These are phyloP conservation scores for Diaporthe humulicola DNA, from an alignment of 2,329 filamentous ascomycete genomes.

Conservation along the genomic window DNA sequence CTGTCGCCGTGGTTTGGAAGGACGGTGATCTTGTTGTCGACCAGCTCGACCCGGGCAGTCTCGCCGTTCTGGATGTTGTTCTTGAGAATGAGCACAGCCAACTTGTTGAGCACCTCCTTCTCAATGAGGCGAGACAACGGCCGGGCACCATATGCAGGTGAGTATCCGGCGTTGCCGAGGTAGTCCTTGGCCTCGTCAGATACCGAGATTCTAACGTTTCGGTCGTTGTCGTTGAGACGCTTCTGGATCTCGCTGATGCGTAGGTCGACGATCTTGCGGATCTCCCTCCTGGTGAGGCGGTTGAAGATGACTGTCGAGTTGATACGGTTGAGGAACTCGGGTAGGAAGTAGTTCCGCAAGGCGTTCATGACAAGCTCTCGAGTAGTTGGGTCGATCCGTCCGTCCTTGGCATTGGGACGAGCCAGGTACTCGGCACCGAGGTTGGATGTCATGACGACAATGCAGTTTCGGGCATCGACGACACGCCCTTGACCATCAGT, in stretches of 20 bases:
- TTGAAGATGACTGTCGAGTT: constrained; percentile 98
- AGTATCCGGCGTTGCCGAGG: constrained; percentile 91
- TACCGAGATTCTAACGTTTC: constrained; percentile 88
- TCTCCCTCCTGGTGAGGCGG: constrained; percentile 89
- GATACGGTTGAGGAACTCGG: constrained; percentile 99
- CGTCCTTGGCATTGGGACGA: constrained; percentile 81
- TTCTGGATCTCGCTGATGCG: constrained; percentile 91
- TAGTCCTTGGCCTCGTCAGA: constrained; percentile 92
- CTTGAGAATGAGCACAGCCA: constrained; percentile 91
- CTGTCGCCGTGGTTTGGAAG: constrained; percentile 83
- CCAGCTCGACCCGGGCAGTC: constrained; percentile 81
- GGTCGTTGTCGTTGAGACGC: constrained; percentile 85
- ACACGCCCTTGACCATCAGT: constrained; percentile 97
- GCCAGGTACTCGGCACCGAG: constrained; percentile 94
- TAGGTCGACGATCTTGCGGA: constrained; percentile 95
- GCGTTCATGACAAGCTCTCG: constrained; percentile 91
- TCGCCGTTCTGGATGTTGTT: constrained; percentile 90
- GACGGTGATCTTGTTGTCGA: constrained; percentile 84
- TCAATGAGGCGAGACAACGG: constrained; percentile 92
- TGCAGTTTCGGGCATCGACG: constrained; percentile 96
- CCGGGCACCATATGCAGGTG: constrained; percentile 92
- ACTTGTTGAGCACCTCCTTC: constrained; percentile 93
- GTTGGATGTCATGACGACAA: constrained; percentile 99
- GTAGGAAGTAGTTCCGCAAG: constrained; percentile 95
- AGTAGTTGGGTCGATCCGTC: constrained; percentile 87